Evolutionary conservation across 2,329 filamentous ascomycete species (phyloP), one percentile per base, ranked within the genome.

Genomic region (Colletotrichum liriopes): DNA sequence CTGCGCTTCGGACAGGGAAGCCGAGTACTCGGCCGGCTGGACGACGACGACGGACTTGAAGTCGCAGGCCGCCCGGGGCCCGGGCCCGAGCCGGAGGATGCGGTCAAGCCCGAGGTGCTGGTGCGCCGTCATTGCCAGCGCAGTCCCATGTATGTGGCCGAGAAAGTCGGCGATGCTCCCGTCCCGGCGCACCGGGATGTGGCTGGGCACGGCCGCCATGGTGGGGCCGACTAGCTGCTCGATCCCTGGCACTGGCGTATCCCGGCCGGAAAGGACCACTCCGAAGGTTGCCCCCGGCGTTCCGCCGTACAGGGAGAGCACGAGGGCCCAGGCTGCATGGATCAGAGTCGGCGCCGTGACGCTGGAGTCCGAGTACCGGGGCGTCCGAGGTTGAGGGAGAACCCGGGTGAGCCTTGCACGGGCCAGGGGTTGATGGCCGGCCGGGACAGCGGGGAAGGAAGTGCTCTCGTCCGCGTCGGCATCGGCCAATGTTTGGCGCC

Each of bases 221-320:
- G 84, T 77, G 5, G 79, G 78, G 1, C 74, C 78, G 6, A 71
- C 55, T 16, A 78, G 72, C 1, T 37, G 23, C 11, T 79, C 76
- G n/a, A 76, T 70, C 14, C 69, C 77, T 1, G 61, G 23, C 0
- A 80, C 59, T 1, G 76, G 63, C 2, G 71, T 73, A 4, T 76
- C 75, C 29, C 85, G 80, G 11, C 85, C 85, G 3, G 83, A 83
- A 1, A 85, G 75, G 0, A 83, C 85, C 65, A 81, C 80, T 0
- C 84, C 85, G 5, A 79, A 81, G 2, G 76, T 47, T 0, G 79
- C 60, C 18, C 76, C 75, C 6, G 73, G 54, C 6, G 37, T 61
- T 1, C 69, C 86, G 2, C 83, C 76, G 73, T 91, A 91, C 8
- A 81, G 80, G 23, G 84, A 79, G 5, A 90, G 76, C 1, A 92